Evolutionary conservation across 148 eudicot species (phyloP).

Genomic region (Chenopodium berlandieri): DNA sequence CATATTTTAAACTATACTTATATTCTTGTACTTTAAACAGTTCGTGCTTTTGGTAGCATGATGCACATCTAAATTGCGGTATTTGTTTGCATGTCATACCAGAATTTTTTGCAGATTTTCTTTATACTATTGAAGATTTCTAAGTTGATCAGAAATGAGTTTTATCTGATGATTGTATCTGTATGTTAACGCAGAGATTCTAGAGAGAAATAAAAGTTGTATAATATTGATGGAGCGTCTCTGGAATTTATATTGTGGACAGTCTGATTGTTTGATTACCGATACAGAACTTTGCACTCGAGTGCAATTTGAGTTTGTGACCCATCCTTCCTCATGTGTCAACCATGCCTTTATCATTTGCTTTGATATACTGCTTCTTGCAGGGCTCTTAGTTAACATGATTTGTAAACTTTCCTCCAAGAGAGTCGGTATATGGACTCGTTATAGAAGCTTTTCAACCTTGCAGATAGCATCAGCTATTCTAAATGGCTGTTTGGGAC

Average conservation of each 20-base stretch:
- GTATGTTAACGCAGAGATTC: constrained; percentile 6
- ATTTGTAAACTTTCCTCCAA: constrained; percentile 37
- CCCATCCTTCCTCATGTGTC: constrained; percentile 63
- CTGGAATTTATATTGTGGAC: constrained; percentile 32
- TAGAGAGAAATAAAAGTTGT: not conserved
- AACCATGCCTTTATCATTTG: constrained; percentile 55
- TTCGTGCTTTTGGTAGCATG: too few species aligned
- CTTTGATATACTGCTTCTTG: constrained; percentile 56
- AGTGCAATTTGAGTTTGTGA: constrained; percentile 32
- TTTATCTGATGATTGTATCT: not conserved
- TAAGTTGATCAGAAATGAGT: too few species aligned
- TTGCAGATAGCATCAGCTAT: constrained; percentile 46
- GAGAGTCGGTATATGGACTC: constrained; percentile 10
- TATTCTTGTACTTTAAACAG: too few species aligned
- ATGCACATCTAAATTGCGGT: too few species aligned
- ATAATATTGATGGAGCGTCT: constrained; percentile 27
- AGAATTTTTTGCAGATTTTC: too few species aligned
- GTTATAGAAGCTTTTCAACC: constrained; percentile 23
- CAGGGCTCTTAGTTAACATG: constrained; percentile 39
- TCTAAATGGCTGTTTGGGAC: constrained; percentile 54
- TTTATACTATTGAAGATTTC: too few species aligned
- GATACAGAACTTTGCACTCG: constrained; percentile 31
- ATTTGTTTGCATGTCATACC: too few species aligned
- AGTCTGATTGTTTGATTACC: constrained; percentile 27
- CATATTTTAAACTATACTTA: too few species aligned